These are phyloP conservation scores for Puccinia novopanici DNA, from an alignment of 1,284 basidiomycete genomes.

Conservation along the genomic window DNA sequence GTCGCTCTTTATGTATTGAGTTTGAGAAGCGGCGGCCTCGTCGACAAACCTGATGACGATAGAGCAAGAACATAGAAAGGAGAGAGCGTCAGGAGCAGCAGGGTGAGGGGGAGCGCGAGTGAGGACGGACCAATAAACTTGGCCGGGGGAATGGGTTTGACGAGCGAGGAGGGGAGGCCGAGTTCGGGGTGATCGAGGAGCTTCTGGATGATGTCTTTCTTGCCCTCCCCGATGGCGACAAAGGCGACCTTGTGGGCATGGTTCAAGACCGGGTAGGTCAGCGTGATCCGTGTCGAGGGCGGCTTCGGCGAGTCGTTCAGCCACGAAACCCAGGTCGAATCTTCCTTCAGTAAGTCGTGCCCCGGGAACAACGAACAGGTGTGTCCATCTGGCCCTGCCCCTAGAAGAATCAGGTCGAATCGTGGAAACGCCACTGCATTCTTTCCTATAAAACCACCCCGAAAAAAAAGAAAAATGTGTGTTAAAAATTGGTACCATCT, in stretches of 20 bases:
- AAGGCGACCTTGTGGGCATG: constrained; percentile 81
- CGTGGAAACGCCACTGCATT: constrained; percentile 89
- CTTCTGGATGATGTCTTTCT: constrained; percentile 72
- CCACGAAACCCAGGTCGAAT: constrained; percentile 89
- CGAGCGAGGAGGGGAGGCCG: constrained; percentile 75
- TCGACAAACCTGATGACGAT: constrained; percentile 56
- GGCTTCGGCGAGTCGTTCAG: constrained; percentile 92
- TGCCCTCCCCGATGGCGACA: constrained; percentile 79
- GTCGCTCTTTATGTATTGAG: constrained; percentile 49
- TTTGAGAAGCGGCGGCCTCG: constrained; percentile 53
- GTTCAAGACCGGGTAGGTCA: constrained; percentile 89
- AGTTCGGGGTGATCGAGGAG: constrained; percentile 53
- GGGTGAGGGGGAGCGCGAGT: neutral
- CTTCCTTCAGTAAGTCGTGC: constrained; percentile 79
- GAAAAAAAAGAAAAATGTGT: constrained; percentile 3
- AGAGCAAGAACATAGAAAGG: neutral
- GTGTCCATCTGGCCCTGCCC: constrained; percentile 92
- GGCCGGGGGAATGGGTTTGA: constrained; percentile 79
- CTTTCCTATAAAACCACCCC: constrained; percentile 66
- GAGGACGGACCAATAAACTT: constrained; percentile 71
- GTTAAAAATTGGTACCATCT: neutral
- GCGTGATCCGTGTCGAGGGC: constrained; percentile 82
- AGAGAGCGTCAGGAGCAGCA: neutral
- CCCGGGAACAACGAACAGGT: constrained; percentile 93
- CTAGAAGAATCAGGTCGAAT: constrained; percentile 90